Base-by-base conservation (phyloP, 176 grass and related monocot species). In the Hsuehochloa calcarea region DNA sequence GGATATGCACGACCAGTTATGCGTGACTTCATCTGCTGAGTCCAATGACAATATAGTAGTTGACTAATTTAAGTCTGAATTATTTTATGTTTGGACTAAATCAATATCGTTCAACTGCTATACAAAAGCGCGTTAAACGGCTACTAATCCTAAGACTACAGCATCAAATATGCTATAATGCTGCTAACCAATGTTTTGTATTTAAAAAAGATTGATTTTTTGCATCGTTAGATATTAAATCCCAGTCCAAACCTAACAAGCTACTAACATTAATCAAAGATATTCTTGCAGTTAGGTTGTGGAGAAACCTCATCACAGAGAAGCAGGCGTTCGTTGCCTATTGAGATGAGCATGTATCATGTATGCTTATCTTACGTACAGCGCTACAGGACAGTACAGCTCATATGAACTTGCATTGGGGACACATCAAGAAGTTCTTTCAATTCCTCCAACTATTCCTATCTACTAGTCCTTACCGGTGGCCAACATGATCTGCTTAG, bases 341-440 rank as follows among this genome's bases (percentile, higher is more conserved):
- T 54, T 62, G 38, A 75, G 49, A 74, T 89, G 77, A 75, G 65
- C 70, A 67, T 39, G 81, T 73, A 75, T 22, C 34, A 87, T 85
- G 50, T 45, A 25, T 70, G 34, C 56, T 70, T 61, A 70, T 85
- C 44, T 27, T 14, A 73, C 65, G 10, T 62, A 55, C 78, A 67
- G 22, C n/a, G 50, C 51, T 77, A n/a, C 25, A 68, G 62, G 16
- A 68, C 44, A 52, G 65, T 63, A 86, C 88, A 90, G 58, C 84
- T 86, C 84, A 87, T 49, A 65, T 83, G 74, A 73, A 72, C 66
- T 83, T 79, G 84, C 74, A 69, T 10, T 64, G 62, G 63, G 52
- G 61, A 75, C 70, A 40, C 63, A 77, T 41, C 50, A 75, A 67
- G 34, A 63, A 72, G 65, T 13, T 79, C 5, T 79, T 17, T 61